These are phyloP conservation scores for Yarrowia osloensis DNA, from an alignment of 805 yeast species.

Conservation along the genomic window DNA sequence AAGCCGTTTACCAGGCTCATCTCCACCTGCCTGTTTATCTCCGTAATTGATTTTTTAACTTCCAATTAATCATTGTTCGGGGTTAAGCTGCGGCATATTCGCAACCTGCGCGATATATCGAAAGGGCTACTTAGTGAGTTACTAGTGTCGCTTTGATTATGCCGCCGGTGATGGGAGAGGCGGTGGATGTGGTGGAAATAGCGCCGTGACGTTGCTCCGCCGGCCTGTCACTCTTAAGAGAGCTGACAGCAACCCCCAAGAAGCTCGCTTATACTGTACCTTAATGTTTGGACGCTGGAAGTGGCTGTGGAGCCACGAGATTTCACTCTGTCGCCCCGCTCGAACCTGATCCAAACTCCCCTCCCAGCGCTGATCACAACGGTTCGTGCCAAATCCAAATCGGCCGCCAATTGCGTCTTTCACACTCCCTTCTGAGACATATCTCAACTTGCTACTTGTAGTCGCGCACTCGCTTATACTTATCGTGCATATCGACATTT, in stretches of 20 bases:
- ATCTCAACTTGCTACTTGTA: not conserved
- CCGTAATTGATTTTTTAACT: not conserved
- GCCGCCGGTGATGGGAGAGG: too few relatives aligned
- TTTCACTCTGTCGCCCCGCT: not conserved
- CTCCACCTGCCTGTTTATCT: constrained; percentile 13
- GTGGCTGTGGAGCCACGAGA: not conserved
- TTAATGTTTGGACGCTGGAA: not conserved
- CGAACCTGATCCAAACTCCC: not conserved
- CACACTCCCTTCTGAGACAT: not conserved
- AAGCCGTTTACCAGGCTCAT: not conserved
- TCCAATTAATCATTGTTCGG: not conserved
- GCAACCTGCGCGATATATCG: constrained; percentile 18
- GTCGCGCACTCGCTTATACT: not conserved
- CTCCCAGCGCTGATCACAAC: not conserved
- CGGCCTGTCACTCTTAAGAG: too few relatives aligned
- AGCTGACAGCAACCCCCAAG: not conserved
- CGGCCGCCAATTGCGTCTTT: not conserved
- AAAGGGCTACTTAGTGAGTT: not conserved
- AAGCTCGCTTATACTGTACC: not conserved
- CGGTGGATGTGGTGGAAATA: not conserved
- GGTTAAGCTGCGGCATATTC: constrained; percentile 13
- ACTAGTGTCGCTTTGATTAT: constrained; percentile 6
- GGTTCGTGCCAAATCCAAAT: not conserved
- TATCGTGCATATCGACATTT: not conserved
- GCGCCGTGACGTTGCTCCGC: too few relatives aligned